Evolutionary conservation across 2,329 filamentous ascomycete genomes (phyloP), one percentile per base, ranked within the genome.

Genomic region (Trichoderma brevicompactum): DNA sequence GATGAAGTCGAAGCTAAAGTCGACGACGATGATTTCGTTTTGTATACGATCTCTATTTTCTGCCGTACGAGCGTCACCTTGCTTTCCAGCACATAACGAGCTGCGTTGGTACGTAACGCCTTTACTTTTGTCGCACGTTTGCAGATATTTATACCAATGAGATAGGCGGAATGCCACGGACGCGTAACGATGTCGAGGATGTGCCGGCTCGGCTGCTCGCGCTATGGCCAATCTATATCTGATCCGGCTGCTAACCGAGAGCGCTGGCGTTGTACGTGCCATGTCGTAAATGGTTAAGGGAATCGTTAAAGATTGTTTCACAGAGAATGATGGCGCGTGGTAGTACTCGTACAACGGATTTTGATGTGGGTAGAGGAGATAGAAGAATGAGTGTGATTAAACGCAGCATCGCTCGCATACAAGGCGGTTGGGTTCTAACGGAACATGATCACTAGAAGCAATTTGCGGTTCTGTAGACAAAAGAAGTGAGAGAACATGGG

Each of bases 311-410:
- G 19, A 17, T n/a, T 13, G 61, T 64, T 56, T 28, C 52, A 56
- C 61, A 32, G 52, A n/a, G 19, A 56, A 2, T 56, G 43, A 64
- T 64, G 50, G 61, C 34, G 52, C 53, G 34, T 64, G 52, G 41
- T 64, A 23, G 52, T 17, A 28, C 41, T 50, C 52, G 43, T 28
- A 64, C 41, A 38, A 34, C 36, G 7, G 7, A 41, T 19, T 28
- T 40, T 23, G 49, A 53, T 32, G 48, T 28, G 49, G 12, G 3
- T 46, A 23, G 41, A 53, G n/a, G 9, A 54, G 28, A 53, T 54
- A 40, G 52, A 54, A 32, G 7, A 28, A 34, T n/a, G 17, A 53
- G 15, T 12, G 46, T 34, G 19, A 23, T 13, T 34, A 50, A 43
- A 48, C 17, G 52, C 36, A 23, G 34, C 44, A 49, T 19, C 13